These are phyloP conservation scores for Nannizziopsis arthrosporioides DNA, from an alignment of 2,329 filamentous ascomycete genomes.

Conservation along the genomic window DNA sequence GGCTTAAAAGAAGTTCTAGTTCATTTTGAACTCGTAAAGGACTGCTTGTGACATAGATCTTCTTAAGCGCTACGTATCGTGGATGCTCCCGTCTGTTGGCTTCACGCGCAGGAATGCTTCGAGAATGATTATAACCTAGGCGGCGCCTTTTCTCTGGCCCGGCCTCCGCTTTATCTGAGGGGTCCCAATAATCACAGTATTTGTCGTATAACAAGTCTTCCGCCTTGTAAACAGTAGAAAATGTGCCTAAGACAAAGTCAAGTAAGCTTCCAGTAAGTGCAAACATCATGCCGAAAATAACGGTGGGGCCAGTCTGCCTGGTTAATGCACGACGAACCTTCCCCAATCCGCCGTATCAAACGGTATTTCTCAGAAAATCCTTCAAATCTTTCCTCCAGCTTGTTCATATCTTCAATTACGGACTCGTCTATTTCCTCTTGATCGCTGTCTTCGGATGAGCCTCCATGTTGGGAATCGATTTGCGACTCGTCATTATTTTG, in stretches of 20 bases:
- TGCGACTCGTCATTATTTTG: constrained; percentile 22
- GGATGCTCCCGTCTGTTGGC: constrained; percentile 39
- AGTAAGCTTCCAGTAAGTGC: not conserved
- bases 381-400: constrained; percentile 67
- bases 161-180: constrained; percentile 50
- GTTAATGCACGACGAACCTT: constrained; percentile 51
- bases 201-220: constrained; percentile 78
- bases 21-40: constrained; percentile 91
- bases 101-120: constrained; percentile 19
- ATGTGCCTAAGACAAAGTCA: constrained; percentile 56
- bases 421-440: constrained; percentile 33
- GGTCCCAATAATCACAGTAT: constrained; percentile 67
- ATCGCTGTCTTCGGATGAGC: constrained; percentile 16
- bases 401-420: constrained; percentile 77
- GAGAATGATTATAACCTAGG: constrained; percentile 28
- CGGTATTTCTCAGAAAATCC: constrained; percentile 76
- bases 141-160: constrained; percentile 50
- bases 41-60: constrained; percentile 97
- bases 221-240: constrained; percentile 97
- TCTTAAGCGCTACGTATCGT: constrained; percentile 92
- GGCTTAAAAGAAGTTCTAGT: constrained; percentile 79
- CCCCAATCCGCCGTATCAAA: constrained; percentile 90
- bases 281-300: not conserved
- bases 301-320: not conserved
- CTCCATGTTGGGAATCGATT: constrained; percentile 19